These are phyloP conservation scores for Aspergillus funiculosus DNA, from an alignment of 495 filamentous ascomycete species.

Conservation along the genomic window DNA sequence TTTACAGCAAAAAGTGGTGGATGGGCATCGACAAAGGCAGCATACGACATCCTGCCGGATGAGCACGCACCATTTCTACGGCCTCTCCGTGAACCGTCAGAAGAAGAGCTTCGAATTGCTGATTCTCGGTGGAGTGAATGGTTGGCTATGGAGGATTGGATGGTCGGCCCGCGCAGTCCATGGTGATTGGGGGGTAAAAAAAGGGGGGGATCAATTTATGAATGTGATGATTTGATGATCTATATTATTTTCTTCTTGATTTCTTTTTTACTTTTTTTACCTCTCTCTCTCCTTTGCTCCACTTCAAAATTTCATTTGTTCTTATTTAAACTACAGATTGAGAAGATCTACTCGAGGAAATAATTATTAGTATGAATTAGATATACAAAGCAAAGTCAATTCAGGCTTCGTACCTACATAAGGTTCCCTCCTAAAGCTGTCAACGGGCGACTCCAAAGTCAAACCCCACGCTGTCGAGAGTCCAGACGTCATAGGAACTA, in stretches of 20 bases:
- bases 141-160: conserved; percentile 96
- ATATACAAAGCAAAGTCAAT: no score
- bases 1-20: conserved; percentile 93
- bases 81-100: conserved; percentile 63
- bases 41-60: conserved; percentile 76
- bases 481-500: no score
- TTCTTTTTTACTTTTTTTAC: conserved; percentile 14
- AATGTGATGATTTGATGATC: conserved; percentile 10
- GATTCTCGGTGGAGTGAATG: conserved; percentile 81
- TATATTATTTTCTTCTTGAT: conserved; percentile 18
- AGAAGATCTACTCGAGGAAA: no score
- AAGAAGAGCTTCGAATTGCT: conserved; percentile 74
- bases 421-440: no score
- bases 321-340: not conserved
- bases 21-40: conserved; percentile 76
- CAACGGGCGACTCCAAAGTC: no score
- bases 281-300: conserved; percentile 2
- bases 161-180: conserved; percentile 66
- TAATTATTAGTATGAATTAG: no score
- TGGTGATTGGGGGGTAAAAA: conserved; percentile 21
- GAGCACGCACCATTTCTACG: conserved; percentile 80
- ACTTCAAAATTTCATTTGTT: not conserved
- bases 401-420: no score
- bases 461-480: conserved; percentile 1
- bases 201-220: not conserved